Evolutionary conservation across 2,329 filamentous ascomycete species (phyloP).

Genomic region (Microcyclosporella mali): DNA sequence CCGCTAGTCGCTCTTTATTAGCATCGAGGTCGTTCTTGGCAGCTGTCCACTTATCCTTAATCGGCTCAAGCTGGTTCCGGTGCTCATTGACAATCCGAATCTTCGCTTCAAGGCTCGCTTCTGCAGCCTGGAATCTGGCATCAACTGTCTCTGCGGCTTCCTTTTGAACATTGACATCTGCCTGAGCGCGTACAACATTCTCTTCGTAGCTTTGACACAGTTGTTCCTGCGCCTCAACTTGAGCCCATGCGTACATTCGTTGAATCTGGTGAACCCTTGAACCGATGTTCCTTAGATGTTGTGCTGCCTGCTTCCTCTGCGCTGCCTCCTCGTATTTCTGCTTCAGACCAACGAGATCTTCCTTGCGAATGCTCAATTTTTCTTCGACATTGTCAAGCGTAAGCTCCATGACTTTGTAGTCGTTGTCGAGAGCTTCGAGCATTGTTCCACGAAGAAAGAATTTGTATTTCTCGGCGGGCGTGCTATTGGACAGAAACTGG

Average conservation of each 20-base stretch:
- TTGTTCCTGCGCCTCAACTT: constrained; percentile 70
- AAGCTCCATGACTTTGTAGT: constrained; percentile 79
- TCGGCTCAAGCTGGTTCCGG: constrained; percentile 34
- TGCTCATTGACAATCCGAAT: constrained; percentile 31
- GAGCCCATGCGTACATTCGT: constrained; percentile 75
- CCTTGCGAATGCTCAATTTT: constrained; percentile 55
- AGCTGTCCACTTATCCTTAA: constrained; percentile 43
- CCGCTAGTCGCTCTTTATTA: constrained; percentile 22
- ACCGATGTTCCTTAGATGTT: constrained; percentile 49
- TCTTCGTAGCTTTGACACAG: constrained; percentile 25
- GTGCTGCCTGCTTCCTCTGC: constrained; percentile 57
- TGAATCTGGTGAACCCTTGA: constrained; percentile 54
- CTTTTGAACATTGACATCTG: constrained; percentile 42
- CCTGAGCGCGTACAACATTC: constrained; percentile 32
- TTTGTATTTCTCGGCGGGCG: constrained; percentile 80
- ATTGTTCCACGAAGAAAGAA: constrained; percentile 95
- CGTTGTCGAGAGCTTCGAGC: constrained; percentile 82
- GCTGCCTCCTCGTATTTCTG: constrained; percentile 56
- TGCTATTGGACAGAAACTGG: constrained; percentile 83
- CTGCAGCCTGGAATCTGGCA: constrained; percentile 39
- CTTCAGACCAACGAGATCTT: constrained; percentile 59
- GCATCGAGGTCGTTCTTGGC: constrained; percentile 49
- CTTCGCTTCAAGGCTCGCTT: constrained; percentile 35
- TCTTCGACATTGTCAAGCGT: constrained; percentile 65
- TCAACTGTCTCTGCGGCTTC: constrained; percentile 40